Base-by-base conservation (phyloP, 495 filamentous ascomycete genomes). In the Penicillium simplicissimum region DNA sequence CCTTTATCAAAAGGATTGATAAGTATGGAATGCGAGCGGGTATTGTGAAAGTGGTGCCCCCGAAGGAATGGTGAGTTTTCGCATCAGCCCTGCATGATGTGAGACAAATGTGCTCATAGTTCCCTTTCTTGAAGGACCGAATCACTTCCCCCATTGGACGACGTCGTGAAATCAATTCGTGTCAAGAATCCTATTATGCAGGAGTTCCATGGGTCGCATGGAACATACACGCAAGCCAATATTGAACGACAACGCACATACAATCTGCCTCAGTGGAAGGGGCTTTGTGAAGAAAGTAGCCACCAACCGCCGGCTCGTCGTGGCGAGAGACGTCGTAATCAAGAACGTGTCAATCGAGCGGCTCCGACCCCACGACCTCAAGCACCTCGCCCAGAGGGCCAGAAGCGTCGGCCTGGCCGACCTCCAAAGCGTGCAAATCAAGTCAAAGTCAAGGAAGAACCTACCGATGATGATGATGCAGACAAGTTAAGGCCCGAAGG, bases 171-270 rank as follows among this genome's bases (percentile, higher is more conserved):
- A 75, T 88, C 88, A 55, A 90, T 98, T 70, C 88, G 87, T 60
- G 92, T 97, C 66, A 95, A 92, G 79, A 96, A 98, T 63, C 95
- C 95, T 10, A 98, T 98, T 72, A 95, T 90, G 69, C 95, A 98
- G 70, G 95, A 98, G 66, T 98, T 98, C 71, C 91, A 92, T 80
- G 96, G 94, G 10, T 90, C 87, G 53, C 89, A 93, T 67, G 95
- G 96, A 31, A 94, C 89, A 35, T 98, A 96, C 70, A 93, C 93
- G 28, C 96, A 98, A 66, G 90, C 92, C 67, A 98, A 98, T 68
- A 91, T 98, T 35, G 89, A 97, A 70, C 93, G 96, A 73, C 91
- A 96, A 74, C 83, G 96, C 73, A 91, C 91, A 25, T 98, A 98
- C 77, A 98, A 96, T 70, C 81, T 98, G 8, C 94, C 94, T 1